A percentile compares a stretch with the other conserved stretches of the same genome.
Evolutionary conservation across 768 basidiomycete genomes (phyloP).

Genomic region (Tremella fuciformis): DNA sequence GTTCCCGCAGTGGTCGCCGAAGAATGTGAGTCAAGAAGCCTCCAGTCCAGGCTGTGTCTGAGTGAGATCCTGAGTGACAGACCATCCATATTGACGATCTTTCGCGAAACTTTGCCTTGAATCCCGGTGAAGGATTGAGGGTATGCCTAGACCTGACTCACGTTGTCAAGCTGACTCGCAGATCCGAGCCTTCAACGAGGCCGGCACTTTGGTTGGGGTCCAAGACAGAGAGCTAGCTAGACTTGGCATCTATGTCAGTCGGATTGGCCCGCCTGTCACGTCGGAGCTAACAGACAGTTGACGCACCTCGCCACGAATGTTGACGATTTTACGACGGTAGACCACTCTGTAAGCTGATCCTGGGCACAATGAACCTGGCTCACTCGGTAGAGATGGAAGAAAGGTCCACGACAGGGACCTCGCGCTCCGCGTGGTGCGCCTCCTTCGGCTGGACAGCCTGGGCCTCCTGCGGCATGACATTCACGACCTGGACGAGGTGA

Average conservation of each 20-base stretch:
- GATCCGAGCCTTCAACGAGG: constrained; percentile 75
- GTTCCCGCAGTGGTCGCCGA: constrained; percentile 67
- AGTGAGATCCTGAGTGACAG: constrained; percentile 61
- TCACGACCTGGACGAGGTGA: too few relatives aligned
- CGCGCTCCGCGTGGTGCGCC: too few relatives aligned
- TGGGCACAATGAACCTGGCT: constrained; percentile 1
- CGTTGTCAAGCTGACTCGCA: constrained; percentile 2
- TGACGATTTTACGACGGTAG: constrained; percentile 63
- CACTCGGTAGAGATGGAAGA: constrained; percentile 24
- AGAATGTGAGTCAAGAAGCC: constrained; percentile 24
- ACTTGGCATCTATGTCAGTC: constrained; percentile 29
- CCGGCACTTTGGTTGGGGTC: constrained; percentile 62
- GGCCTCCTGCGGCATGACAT: too few relatives aligned
- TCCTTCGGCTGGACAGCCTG: too few relatives aligned
- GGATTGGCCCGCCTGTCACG: background rate
- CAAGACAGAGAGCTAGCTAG: constrained; percentile 63
- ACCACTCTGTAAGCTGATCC: constrained; percentile 62
- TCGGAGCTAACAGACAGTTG: constrained; percentile 49
- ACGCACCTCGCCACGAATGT: constrained; percentile 59
- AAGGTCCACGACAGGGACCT: background rate
- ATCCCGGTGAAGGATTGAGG: constrained; percentile 77
- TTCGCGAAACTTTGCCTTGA: constrained; percentile 83
- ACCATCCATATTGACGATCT: constrained; percentile 88
- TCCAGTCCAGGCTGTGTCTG: background rate
- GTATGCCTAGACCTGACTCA: constrained; percentile 17